Evolutionary conservation across 805 yeast genomes (phyloP), one percentile per base, ranked within the genome.

Genomic region (Yamadazyma kitorensis): DNA sequence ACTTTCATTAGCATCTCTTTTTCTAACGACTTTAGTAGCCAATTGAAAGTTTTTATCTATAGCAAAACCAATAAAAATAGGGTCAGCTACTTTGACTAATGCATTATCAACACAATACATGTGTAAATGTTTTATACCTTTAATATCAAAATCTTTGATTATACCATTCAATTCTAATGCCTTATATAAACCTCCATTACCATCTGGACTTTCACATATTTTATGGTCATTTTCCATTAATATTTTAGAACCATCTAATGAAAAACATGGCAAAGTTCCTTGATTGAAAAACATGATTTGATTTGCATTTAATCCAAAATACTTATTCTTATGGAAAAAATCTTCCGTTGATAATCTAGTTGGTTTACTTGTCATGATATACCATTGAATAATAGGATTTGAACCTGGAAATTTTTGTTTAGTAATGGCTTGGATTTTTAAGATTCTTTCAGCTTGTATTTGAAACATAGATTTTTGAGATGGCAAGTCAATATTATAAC

Each of bases 101-200:
- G 85, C 82, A 60, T 93, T 93, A 62, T 93, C 99, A 31, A 93
- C 98, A 63, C 98, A 91, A 64, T 88, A 93, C 85, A 89, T 86
- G 62, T 93, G 97, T 41, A 93, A 72, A 55, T 93, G 98, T 58
- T 86, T 78, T 44, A 91, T 77, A 5, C 87, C 88, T 37, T 78
- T 79, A 6, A 48, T 40, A 18, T 62, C 52, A 55, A 93, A 76
- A 55, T 91, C 96, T 5, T 74, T 73, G 20, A 93, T 51, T 13
- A 89, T 65, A 2, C 76, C 74, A 45, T 81, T 75, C 27, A 73
- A 73, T 47, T 65, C 61, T 24, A 93, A 70, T 1, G 96, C 98
- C 52, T 78, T 82, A 65, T 93, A 93, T 32, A 93, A 68, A 2
- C 99, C 99, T 39, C 99, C 99, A 57, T 93, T 93, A 1, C 99